Conservation (phyloP, 2,329 filamentous ascomycete species). For the Blastomyces gilchristii region DNA sequence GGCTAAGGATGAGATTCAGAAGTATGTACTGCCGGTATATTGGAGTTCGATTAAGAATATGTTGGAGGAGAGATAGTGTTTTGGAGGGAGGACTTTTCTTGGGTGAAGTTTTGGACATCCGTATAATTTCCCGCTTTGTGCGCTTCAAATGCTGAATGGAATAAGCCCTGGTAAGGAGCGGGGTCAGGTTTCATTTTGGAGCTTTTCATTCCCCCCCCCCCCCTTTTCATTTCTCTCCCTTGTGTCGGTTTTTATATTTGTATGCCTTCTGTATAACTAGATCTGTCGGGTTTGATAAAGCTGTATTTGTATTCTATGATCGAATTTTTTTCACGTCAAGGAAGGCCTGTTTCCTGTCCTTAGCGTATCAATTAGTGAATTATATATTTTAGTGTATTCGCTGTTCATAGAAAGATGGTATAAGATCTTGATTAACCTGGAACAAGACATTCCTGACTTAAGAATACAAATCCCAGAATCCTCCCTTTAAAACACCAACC, state of each 20-base stretch:
- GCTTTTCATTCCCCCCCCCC: neutral
- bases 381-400: neutral
- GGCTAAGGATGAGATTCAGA: slow-evolving; percentile 73
- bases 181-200: neutral
- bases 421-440: too few species aligned
- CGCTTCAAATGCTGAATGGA: neutral
- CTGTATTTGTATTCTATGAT: neutral
- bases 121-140: neutral
- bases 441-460: too few species aligned
- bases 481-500: neutral
- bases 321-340: neutral
- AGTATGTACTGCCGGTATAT: slow-evolving; percentile 56
- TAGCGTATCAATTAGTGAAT: too few species aligned
- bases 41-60: slow-evolving; percentile 70
- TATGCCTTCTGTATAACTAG: slow-evolving; percentile 4
- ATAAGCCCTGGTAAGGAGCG: neutral
- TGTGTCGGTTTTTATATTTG: neutral
- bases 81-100: neutral
- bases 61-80: slow-evolving; percentile 60
- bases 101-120: neutral
- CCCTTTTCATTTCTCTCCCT: too few species aligned
- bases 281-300: slow-evolving; percentile 4
- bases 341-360: neutral
- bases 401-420: neutral
- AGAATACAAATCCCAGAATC: neutral